Percentiles rank a stretch among this genome's conserved stretches.
These are phyloP conservation scores for Jaltomata sinuosa DNA, from an alignment of 257 asterid species.

Conservation along the genomic window DNA sequence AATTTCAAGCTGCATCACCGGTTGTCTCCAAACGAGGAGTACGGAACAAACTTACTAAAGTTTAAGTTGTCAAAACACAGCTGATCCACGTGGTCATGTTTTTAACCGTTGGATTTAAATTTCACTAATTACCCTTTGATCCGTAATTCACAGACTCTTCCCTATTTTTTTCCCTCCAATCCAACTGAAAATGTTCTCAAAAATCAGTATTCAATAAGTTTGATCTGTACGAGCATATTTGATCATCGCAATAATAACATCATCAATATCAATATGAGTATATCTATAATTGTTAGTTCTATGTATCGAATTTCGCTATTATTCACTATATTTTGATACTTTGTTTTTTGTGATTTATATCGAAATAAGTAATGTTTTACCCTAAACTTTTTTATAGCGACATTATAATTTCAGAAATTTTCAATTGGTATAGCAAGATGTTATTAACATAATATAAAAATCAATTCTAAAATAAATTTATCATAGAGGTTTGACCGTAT, in stretches of 20 bases:
- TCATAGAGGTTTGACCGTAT: background rate
- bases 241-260: too few relatives aligned
- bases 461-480: background rate
- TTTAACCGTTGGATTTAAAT: slow-evolving; percentile 7
- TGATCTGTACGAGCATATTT: too few relatives aligned
- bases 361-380: too few relatives aligned
- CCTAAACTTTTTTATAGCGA: too few relatives aligned
- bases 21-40: slow-evolving; percentile 18
- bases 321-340: background rate
- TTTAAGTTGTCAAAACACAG: background rate
- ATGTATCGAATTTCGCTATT: background rate
- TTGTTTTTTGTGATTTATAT: too few relatives aligned
- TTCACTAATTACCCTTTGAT: slow-evolving; percentile 23
- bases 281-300: accelerated
- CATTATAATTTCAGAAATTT: too few relatives aligned
- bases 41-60: slow-evolving; percentile 12
- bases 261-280: background rate
- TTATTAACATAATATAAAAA: too few relatives aligned
- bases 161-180: background rate
- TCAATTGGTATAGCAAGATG: background rate
- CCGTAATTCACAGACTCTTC: slow-evolving; percentile 31
- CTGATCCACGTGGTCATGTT: slow-evolving; percentile 34
- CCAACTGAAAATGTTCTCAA: too few relatives aligned
- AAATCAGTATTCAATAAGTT: too few relatives aligned
- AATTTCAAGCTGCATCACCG: background rate